Evolutionary conservation across 2,329 filamentous ascomycete genomes (phyloP), one percentile per base, ranked within the genome.

Genomic region (Botrytis sinoallii): DNA sequence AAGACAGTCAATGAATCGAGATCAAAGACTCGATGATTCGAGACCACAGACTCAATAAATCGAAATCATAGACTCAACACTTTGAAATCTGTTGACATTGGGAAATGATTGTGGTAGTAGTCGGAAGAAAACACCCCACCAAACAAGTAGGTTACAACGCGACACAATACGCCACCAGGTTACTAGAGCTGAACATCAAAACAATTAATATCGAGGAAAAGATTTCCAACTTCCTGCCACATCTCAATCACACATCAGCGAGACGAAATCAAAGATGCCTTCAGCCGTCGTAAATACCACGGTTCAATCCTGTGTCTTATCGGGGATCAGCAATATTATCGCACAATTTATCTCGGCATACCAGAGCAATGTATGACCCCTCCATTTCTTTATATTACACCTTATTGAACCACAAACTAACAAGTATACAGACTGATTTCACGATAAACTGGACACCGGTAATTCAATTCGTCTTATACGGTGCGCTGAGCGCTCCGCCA

Each of bases 401-500:
- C 22, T 32, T 10, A 35, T 32, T 6, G 20, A 10, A 29, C n/a
- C 25, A 3, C 25, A n/a, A 7, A 6, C 7, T 59, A 7, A 67
- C 46, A 57, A 5, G 16, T 6, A 22, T 83, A 59, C 76, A 93
- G 90, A 84, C 83, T 70, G 83, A 88, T 18, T 86, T 93, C 70
- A 82, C 84, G 38, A 84, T 97, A 78, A 88, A 94, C 82, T 86
- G 87, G 83, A 83, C 87, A 8, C 89, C 92, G 6, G 86, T 97
- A 61, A 84, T 94, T 77, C 92, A 94, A 81, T 97, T 97, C 82
- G 84, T 93, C 70, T 80, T 93, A 71, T 97, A 91, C 84, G 88
- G 91, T 76, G 80, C 93, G 48, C 80, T 97, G 74, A 91, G 87
- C 82, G 92, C 91, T 59, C 94, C 94, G 4, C 92, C 92, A 63